phyloP scores from a whole-genome alignment of 2,329 filamentous ascomycete genomes.

The Corniculantispora saksenae region DNA sequence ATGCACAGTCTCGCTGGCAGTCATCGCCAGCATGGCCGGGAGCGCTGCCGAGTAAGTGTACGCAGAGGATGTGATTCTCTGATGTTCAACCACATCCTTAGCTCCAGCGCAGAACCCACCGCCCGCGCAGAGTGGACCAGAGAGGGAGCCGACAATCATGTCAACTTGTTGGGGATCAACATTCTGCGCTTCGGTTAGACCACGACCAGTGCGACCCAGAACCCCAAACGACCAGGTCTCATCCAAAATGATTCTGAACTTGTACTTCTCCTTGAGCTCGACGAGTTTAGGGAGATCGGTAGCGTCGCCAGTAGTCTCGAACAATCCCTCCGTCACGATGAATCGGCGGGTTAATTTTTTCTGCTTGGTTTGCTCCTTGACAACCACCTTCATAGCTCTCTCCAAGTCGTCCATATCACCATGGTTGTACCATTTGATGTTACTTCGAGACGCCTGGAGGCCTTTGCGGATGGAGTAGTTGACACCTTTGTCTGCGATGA shows the following conservation, averaged over 20 bases:
- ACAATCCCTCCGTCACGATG: constrained; percentile 93
- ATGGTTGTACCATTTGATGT: constrained; percentile 91
- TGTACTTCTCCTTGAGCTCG: constrained; percentile 93
- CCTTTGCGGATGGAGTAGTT: constrained; percentile 95
- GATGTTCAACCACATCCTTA: constrained; percentile 90
- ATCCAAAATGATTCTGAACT: constrained; percentile 95
- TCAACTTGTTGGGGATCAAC: constrained; percentile 91
- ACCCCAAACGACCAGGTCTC: constrained; percentile 98
- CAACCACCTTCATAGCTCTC: constrained; percentile 78
- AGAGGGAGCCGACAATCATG: constrained; percentile 93
- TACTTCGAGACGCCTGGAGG: constrained; percentile 88
- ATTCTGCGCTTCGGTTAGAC: constrained; percentile 93
- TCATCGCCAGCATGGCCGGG: constrained; percentile 92
- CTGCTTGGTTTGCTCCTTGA: constrained; percentile 79
- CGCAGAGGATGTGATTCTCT: constrained; percentile 86
- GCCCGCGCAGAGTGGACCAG: constrained; percentile 85
- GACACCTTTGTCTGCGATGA: constrained; percentile 89
- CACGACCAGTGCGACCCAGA: constrained; percentile 85
- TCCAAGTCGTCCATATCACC: constrained; percentile 95
- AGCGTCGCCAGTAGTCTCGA: constrained; percentile 86
- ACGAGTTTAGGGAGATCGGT: constrained; percentile 85
- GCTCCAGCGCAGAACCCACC: constrained; percentile 95
- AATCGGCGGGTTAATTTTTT: constrained; percentile 91
- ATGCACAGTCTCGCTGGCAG: constrained; percentile 85
- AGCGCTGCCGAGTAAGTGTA: constrained; percentile 97